These are phyloP conservation scores for Hypoxylon sp. DNA, from an alignment of 2,329 filamentous ascomycete species.

Conservation along the genomic window DNA sequence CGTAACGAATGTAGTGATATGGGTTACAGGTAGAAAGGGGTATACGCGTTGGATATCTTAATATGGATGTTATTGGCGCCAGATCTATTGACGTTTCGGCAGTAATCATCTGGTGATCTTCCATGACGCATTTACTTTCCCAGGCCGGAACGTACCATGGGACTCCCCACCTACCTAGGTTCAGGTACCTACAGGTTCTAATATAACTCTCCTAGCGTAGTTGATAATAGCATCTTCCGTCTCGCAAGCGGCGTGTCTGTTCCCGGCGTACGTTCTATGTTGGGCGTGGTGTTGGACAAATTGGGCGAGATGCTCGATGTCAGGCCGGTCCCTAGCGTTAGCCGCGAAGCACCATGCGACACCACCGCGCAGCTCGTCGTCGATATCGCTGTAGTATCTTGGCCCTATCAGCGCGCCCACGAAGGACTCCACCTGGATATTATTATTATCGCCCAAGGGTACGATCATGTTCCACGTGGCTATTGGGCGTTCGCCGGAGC, in stretches of 20 bases:
- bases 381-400: too few relatives aligned
- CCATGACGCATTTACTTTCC: too few relatives aligned
- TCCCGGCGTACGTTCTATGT: neutral
- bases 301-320: neutral
- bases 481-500: neutral
- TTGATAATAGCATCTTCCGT: neutral
- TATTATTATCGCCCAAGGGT: neutral
- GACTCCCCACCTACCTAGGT: too few relatives aligned
- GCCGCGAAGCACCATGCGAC: neutral
- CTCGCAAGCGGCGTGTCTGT: neutral
- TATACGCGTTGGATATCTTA: slow-evolving; percentile 5
- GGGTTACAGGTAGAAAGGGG: slow-evolving; percentile 1
- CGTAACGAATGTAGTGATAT: neutral
- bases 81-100: neutral
- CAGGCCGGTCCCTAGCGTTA: neutral
- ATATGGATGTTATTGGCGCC: neutral
- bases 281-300: neutral
- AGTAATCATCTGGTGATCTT: too few relatives aligned
- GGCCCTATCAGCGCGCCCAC: neutral
- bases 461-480: neutral
- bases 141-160: too few relatives aligned
- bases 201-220: neutral
- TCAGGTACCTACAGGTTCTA: neutral
- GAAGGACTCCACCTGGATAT: neutral
- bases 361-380: neutral